Evolutionary conservation across 345 rosid genomes (phyloP), one percentile per base, ranked within the genome.

Genomic region (Eutrema japonicum): DNA sequence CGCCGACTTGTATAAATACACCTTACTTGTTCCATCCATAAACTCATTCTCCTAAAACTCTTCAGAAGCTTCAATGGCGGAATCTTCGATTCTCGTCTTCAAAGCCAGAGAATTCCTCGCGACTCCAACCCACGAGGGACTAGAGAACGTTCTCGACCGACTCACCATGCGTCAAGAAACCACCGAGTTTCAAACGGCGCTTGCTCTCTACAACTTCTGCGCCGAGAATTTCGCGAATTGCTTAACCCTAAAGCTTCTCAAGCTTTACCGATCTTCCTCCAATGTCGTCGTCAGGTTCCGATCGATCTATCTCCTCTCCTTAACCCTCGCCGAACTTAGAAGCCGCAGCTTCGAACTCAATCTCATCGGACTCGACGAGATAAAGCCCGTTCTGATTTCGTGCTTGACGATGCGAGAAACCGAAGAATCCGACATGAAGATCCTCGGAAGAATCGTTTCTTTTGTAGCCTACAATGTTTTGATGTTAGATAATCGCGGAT

Each of bases 341-440:
- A 8, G 5, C 4, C 41, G 14, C 50, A 26, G 1, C 22, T 3
- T 47, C 8, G 42, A 37, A 7, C 35, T 71, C 75, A 29, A 41
- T 47, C 27, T 8, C 43, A 3, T 5, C 12, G n/a, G 56, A 4
- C 52, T 75, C 8, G 0, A 52, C 4, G 55, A 50, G 2, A 67
- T 68, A 40, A 75, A 66, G 10, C 54, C 62, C 1, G 26, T 51
- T 9, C 0, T 75, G 55, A 35, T 75, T 5, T 75, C 73, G 7
- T 59, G 73, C 41, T 6, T 75, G 59, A 48, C 0, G 33, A 43
- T 33, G 35, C 0, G 33, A 66, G 47, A 59, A 3, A 13, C 43
- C 16, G 8, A 4, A 30, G 41, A 71, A 10, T 18, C 47, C 6
- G 68, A 75, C 0, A 7, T 37, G 45, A 3, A 4, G 13, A 12